Conservation (phyloP, 495 filamentous ascomycete genomes). For the Opeltia flavorubescens region DNA sequence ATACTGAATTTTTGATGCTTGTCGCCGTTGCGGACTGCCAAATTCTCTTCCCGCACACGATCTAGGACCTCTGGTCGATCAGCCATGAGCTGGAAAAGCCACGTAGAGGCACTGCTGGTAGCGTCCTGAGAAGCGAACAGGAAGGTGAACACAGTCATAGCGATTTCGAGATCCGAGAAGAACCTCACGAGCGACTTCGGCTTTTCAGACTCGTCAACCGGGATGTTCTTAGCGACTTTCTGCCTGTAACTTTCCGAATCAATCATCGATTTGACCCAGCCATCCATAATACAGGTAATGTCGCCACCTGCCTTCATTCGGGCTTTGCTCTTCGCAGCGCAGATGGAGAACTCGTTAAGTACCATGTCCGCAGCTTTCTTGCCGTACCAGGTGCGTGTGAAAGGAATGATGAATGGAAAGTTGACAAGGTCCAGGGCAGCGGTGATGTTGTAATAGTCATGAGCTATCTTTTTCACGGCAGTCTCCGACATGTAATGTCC, state of each 20-base stretch:
- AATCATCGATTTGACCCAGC: constrained; percentile 76
- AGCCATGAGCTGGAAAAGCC: constrained; percentile 90
- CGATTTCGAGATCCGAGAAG: constrained; percentile 85
- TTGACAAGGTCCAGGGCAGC: constrained; percentile 94
- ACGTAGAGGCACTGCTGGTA: constrained; percentile 81
- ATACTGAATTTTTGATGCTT: constrained; percentile 53
- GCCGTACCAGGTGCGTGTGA: constrained; percentile 92
- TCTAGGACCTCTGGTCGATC: constrained; percentile 85
- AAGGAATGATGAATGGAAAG: constrained; percentile 95
- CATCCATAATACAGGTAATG: constrained; percentile 84
- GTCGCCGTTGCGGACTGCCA: constrained; percentile 64
- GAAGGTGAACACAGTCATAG: constrained; percentile 94
- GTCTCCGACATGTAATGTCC: constrained; percentile 88
- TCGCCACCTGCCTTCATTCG: constrained; percentile 86
- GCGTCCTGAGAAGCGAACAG: constrained; percentile 97
- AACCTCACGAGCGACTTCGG: constrained; percentile 66
- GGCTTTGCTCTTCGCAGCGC: constrained; percentile 82
- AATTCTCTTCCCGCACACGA: constrained; percentile 84
- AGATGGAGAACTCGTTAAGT: constrained; percentile 75
- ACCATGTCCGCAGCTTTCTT: constrained; percentile 94
- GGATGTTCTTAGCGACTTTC: constrained; percentile 51
- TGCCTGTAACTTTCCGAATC: constrained; percentile 68
- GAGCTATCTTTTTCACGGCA: constrained; percentile 83
- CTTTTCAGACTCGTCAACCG: constrained; percentile 59
- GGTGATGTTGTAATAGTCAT: constrained; percentile 94